Evolutionary conservation across 2,329 filamentous ascomycete genomes (phyloP).

Genomic region (Podosphaera xanthii): DNA sequence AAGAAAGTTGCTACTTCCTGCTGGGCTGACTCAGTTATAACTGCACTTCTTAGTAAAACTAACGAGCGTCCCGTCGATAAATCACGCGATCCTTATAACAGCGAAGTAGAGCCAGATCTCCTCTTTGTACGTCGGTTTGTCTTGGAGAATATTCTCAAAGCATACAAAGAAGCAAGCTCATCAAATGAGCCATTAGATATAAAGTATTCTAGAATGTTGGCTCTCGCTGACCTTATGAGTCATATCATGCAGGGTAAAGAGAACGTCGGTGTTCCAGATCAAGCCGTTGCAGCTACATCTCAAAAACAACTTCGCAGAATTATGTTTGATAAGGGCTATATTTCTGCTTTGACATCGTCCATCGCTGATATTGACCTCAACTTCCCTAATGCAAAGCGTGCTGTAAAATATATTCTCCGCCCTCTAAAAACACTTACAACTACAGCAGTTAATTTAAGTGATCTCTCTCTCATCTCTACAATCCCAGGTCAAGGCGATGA

Average conservation of each 20-base stretch:
- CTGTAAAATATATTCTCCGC: constrained; percentile 86
- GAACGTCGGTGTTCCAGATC: constrained; percentile 26
- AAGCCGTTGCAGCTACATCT: constrained; percentile 25
- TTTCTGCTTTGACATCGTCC: constrained; percentile 68
- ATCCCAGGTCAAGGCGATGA: constrained; percentile 49
- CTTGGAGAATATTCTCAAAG: constrained; percentile 73
- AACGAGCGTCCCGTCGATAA: constrained; percentile 47
- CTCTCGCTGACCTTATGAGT: constrained; percentile 75
- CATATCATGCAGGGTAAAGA: constrained; percentile 71
- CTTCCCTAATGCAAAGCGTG: constrained; percentile 77
- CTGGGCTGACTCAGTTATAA: constrained; percentile 69
- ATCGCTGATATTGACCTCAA: constrained; percentile 92
- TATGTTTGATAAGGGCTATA: constrained; percentile 97
- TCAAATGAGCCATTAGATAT: constrained; percentile 62
- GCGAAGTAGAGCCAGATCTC: constrained; percentile 62
- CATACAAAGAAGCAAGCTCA: constrained; percentile 68
- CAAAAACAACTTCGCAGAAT: constrained; percentile 72
- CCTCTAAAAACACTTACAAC: constrained; percentile 72
- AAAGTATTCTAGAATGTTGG: constrained; percentile 73
- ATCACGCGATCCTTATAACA: constrained; percentile 32
- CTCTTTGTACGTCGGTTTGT: constrained; percentile 89
- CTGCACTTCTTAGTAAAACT: constrained; percentile 72
- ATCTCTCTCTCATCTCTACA: constrained; percentile 37
- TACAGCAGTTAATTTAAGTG: constrained; percentile 70
- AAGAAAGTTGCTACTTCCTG: constrained; percentile 69